Evolutionary conservation across 768 basidiomycete species (phyloP).

Genomic region (Boletales sp.): DNA sequence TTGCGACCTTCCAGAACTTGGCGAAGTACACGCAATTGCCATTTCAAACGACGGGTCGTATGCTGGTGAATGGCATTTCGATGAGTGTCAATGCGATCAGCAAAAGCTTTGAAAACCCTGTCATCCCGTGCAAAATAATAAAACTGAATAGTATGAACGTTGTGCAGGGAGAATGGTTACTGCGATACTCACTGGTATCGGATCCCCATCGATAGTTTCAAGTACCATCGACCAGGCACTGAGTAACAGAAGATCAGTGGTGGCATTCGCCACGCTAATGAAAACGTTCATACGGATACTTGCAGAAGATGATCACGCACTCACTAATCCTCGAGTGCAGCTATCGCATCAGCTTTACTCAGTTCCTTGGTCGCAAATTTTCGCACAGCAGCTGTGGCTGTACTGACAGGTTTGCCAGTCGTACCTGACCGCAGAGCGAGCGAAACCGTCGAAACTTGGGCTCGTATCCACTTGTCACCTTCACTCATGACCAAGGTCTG

Average conservation of each 20-base stretch:
- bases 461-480: constrained; percentile 85
- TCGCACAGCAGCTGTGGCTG: constrained; percentile 72
- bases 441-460: constrained; percentile 63
- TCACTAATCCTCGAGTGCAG: constrained; percentile 87
- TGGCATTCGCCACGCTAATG: constrained; percentile 81
- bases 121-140: constrained; percentile 94
- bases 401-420: constrained; percentile 68
- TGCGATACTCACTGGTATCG: constrained; percentile 62
- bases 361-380: constrained; percentile 87
- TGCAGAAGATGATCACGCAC: constrained; percentile 25
- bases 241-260: constrained; percentile 78
- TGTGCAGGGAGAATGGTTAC: neutral
- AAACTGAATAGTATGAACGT: constrained; percentile 35
- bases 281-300: neutral
- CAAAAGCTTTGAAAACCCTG: constrained; percentile 72
- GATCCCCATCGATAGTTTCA: constrained; percentile 55
- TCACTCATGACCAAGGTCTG: constrained; percentile 97
- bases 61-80: constrained; percentile 45
- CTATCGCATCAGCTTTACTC: constrained; percentile 72
- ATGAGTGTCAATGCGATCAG: constrained; percentile 37
- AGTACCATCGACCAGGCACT: constrained; percentile 71
- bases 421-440: constrained; percentile 67
- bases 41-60: constrained; percentile 56
- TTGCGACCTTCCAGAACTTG: constrained; percentile 64
- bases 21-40: constrained; percentile 65